Percentiles rank a stretch among this genome's conserved stretches.
These are phyloP conservation scores for Xenoacremonium recifei DNA, from an alignment of 2,329 filamentous ascomycete species.

Conservation along the genomic window DNA sequence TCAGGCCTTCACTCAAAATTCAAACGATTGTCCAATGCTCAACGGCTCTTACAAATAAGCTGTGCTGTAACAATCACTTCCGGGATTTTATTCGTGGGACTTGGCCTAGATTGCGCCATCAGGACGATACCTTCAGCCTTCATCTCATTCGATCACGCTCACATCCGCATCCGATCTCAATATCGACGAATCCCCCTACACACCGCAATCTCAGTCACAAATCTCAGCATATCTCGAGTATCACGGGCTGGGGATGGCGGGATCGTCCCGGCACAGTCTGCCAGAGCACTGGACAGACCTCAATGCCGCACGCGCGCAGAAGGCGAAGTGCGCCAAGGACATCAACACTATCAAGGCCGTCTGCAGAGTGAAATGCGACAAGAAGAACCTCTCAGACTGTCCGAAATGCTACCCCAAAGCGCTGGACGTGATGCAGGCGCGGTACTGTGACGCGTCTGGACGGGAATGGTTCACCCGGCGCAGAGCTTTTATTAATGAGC, in stretches of 20 bases:
- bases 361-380: constrained; percentile 44
- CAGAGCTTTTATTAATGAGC: constrained; percentile 46
- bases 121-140: too few relatives aligned
- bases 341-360: constrained; percentile 40
- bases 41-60: too few relatives aligned
- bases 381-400: constrained; percentile 44
- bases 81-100: too few relatives aligned
- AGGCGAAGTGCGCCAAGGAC: constrained; percentile 37
- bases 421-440: constrained; percentile 42
- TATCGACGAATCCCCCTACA: too few relatives aligned
- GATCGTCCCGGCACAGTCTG: constrained; percentile 25
- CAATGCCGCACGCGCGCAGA: constrained; percentile 30
- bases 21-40: too few relatives aligned
- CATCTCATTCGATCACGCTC: too few relatives aligned
- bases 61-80: too few relatives aligned
- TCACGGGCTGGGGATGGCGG: constrained; percentile 23
- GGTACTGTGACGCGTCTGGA: constrained; percentile 34
- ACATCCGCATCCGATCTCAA: too few relatives aligned
- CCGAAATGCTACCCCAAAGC: constrained; percentile 46
- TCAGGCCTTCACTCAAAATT: too few relatives aligned
- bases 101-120: too few relatives aligned
- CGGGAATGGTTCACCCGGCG: constrained; percentile 54
- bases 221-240: too few relatives aligned
- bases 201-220: too few relatives aligned
- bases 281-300: constrained; percentile 41